phyloP scores from a whole-genome alignment of 208 protist species.

The Acanthamoeba culbertsoni region DNA sequence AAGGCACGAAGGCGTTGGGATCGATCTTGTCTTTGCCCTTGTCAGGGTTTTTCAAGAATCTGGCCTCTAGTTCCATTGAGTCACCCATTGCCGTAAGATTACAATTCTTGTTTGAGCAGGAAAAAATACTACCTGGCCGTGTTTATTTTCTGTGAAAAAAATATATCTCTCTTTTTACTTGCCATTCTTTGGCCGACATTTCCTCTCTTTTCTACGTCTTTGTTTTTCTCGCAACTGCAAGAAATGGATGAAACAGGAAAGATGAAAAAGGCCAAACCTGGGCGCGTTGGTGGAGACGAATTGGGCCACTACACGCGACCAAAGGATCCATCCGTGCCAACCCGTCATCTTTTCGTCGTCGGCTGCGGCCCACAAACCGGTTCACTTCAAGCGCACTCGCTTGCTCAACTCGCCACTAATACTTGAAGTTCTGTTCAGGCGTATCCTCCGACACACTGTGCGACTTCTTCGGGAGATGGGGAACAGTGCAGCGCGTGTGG shows the following conservation, averaged over 20 bases:
- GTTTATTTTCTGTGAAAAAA: too few relatives aligned
- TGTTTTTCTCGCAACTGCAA: too few relatives aligned
- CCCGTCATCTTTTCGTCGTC: constrained; percentile 6
- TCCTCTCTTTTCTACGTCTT: too few relatives aligned
- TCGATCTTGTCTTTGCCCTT: neutral
- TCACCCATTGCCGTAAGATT: too few relatives aligned
- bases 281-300: neutral
- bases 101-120: too few relatives aligned
- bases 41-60: neutral
- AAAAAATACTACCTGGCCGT: too few relatives aligned
- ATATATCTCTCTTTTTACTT: too few relatives aligned
- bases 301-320: neutral
- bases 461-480: neutral
- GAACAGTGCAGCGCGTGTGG: neutral
- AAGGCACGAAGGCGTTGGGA: neutral
- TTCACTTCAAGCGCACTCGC: neutral
- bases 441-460: neutral
- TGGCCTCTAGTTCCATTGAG: neutral
- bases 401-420: neutral
- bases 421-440: neutral
- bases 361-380: constrained; percentile 38
- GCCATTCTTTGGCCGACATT: too few relatives aligned
- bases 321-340: constrained; percentile 1
- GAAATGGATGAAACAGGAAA: too few relatives aligned
- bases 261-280: too few relatives aligned